Percentiles rank a stretch among this genome's conserved stretches.
These are phyloP conservation scores for Cymbopogon flexuosus DNA, from an alignment of 202 grass and related monocot species.

Conservation along the genomic window DNA sequence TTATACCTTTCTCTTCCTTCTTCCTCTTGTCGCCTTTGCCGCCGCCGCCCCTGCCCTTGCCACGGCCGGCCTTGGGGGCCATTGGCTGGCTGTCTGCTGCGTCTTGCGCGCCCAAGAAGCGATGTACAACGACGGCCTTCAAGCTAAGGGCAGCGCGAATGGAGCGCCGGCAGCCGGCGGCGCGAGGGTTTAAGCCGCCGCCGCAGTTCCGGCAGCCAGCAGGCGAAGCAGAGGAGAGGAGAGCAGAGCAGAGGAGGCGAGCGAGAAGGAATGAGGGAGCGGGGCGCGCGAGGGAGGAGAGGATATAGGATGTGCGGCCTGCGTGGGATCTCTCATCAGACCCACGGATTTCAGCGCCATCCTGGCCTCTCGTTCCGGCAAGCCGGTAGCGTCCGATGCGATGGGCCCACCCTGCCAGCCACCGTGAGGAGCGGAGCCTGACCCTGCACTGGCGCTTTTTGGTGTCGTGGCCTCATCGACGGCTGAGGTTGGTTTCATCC, in stretches of 20 bases:
- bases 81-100: background rate
- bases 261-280: background rate
- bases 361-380: constrained; percentile 46
- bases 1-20: constrained; percentile 92
- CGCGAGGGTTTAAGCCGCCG: constrained; percentile 4
- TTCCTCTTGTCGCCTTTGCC: constrained; percentile 80
- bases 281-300: background rate
- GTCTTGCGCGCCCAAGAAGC: background rate
- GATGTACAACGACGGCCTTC: background rate
- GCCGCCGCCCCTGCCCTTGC: constrained; percentile 65
- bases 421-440: background rate
- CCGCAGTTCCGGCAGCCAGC: background rate
- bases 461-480: background rate
- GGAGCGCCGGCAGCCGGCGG: background rate
- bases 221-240: background rate
- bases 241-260: background rate
- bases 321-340: constrained; percentile 19
- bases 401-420: constrained; percentile 5
- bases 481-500: background rate
- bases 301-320: constrained; percentile 64
- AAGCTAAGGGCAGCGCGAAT: background rate
- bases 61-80: constrained; percentile 80
- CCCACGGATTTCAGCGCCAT: constrained; percentile 43
- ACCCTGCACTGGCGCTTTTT: background rate
- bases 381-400: background rate